Base-by-base conservation (phyloP, 2,329 filamentous ascomycete species). In the Didymella segeticola region DNA sequence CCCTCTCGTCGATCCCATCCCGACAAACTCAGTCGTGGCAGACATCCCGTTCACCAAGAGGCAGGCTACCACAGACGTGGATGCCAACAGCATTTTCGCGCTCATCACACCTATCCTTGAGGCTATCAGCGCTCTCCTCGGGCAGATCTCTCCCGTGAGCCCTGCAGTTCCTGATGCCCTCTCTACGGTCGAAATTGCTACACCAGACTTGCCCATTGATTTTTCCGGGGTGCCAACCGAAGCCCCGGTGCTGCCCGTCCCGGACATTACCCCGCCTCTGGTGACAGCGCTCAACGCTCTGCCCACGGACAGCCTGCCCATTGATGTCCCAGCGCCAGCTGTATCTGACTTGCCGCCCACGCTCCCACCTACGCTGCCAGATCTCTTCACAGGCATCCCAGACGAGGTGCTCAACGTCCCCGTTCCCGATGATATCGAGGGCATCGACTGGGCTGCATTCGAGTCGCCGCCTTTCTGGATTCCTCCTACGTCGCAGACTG, bases 391-490 rank as follows among this genome's bases (percentile, higher is more conserved):
- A n/a, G 37, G n/a, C 15, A 26, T 48, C 6, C 51, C 45, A 1
- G 19, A 20, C 8, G 45, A 47, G 7, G 31, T 53, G 12, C 17
- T 53, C 17, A 26, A 53, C 19, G 22, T 45, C 5, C 51, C 51
- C 12, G 11, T 53, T 6, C 50, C 50, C 3, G 47, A 51, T 37
- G 51, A 53, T 6, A 29, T 53, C 7, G 19, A 43, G 11, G 43
- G 38, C n/a, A 47, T 53, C 27, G 43, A 53, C 17, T 53, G 38
- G 50, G 38, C 37, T 48, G 31, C 39, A 9, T 48, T 27, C 14
- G 38, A 53, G 22, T 47, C 45, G 4, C 43, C 51, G 12, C 43
- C 51, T 1, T 33, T 48, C 33, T 43, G 17, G 7, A 27, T 27
- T 5, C 31, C 38, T 1, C 51, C 47, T n/a, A 14, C 39, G 10